Evolutionary conservation across 192 early-diverging fungal genomes (phyloP), one percentile per base, ranked within the genome.

Genomic region (Chytriomyces confervae): DNA sequence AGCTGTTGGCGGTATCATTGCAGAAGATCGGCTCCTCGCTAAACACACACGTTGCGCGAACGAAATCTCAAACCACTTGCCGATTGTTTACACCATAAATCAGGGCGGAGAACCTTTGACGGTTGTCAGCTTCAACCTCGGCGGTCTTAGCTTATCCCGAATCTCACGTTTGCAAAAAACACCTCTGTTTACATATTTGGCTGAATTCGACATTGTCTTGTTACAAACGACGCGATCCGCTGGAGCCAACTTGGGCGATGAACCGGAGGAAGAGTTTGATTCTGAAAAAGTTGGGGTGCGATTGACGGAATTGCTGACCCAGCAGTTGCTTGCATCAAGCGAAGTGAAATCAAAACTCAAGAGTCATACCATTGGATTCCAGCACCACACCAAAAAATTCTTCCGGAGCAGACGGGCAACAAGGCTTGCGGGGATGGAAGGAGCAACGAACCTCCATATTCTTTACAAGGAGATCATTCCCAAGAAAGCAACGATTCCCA

Each of bases 81-180:
- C 69, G 48, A 51, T 72, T 50, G 69, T 72, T 53, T 72, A 72
- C 44, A 53, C 69, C 18, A 20, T 72, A 29, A 23, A 47, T 27
- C 11, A 69, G 23, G 49, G n/a, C 7, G 50, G 48, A 0, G 69
- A 72, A 5, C 49, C 50, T 57, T 27, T 72, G 23, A 29, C 69
- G 8, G 44, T 57, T n/a, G 69, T 72, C 10, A 72, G 50, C 7
- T 72, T 72, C 57, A 72, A 72, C 48, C 50, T 72, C 57, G 69
- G 69, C 27, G 69, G 69, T 29, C 16, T 72, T 5, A 72, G 69
- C 27, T 23, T 72, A 8, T 72, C 69, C 9, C 13, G 50, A 23
- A 50, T 72, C 18, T 16, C 8, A 29, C 10, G n/a, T 7, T 45
- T 72, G 50, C 11, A 29, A 11, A 72, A 72, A 5, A 36, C 20